These are phyloP conservation scores for Penicillium fimorum DNA, from an alignment of 495 filamentous ascomycete genomes.

Conservation along the genomic window DNA sequence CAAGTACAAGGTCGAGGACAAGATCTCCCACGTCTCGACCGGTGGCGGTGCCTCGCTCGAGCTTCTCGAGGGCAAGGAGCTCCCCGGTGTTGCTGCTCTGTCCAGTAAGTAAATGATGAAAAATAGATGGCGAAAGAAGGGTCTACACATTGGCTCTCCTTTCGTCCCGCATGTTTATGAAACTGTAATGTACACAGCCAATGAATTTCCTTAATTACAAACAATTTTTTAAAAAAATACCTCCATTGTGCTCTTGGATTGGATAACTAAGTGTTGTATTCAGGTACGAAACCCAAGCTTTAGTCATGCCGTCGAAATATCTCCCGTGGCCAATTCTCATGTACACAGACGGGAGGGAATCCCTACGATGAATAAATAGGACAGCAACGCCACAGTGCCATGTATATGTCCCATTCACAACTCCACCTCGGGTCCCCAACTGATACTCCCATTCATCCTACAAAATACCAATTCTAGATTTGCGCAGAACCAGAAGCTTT, in stretches of 20 bases:
- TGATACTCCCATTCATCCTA: neutral
- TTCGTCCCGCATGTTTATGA: conserved; percentile 23
- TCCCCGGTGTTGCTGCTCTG: conserved; percentile 91
- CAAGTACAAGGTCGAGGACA: conserved; percentile 93
- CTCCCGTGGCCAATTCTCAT: neutral
- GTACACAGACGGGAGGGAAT: neutral
- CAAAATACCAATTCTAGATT: neutral
- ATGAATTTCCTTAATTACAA: conserved; percentile 17
- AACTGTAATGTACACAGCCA: conserved; percentile 34
- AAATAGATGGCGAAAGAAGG: neutral
- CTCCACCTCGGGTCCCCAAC: too few species aligned
- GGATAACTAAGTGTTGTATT: conserved; percentile 15
- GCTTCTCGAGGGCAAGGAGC: conserved; percentile 93
- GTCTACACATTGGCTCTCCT: neutral
- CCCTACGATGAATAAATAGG: neutral
- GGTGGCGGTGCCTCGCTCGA: conserved; percentile 95
- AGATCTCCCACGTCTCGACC: conserved; percentile 96
- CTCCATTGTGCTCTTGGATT: neutral
- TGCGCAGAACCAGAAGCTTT: neutral
- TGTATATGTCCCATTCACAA: neutral
- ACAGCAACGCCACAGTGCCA: neutral
- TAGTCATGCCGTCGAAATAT: neutral
- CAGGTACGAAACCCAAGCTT: conserved; percentile 34
- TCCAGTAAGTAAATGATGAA: conserved; percentile 71
- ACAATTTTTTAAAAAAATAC: neutral